phyloP scores from a whole-genome alignment of 441 rosid genomes.

The Erodium trifolium region DNA sequence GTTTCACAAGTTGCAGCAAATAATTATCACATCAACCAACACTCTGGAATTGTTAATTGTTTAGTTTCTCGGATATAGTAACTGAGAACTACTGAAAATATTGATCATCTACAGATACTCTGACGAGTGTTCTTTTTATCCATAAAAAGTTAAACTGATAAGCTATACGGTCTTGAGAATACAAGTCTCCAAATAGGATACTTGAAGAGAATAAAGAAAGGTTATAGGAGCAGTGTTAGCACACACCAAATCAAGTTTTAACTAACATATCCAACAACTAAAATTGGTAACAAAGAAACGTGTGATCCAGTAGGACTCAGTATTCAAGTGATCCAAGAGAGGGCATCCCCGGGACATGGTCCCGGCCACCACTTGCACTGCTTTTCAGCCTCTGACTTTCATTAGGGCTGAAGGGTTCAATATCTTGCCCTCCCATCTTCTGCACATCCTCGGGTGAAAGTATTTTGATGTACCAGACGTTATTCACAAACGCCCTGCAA shows the following conservation, averaged over 20 bases:
- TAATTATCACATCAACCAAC: too few species aligned
- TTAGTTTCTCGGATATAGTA: too few species aligned
- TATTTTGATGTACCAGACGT: slow-evolving; percentile 9
- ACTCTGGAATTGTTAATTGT: too few species aligned
- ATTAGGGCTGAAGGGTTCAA: slow-evolving; percentile 7
- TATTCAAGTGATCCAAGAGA: not conserved
- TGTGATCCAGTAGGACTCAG: not conserved
- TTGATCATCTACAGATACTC: not conserved
- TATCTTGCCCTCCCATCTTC: slow-evolving; percentile 1
- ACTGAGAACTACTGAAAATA: too few species aligned
- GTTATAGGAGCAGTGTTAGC: not conserved
- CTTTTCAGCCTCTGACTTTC: slow-evolving; percentile 2
- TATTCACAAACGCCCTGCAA: slow-evolving; percentile 9
- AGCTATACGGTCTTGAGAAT: not conserved
- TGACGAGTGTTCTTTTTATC: too few species aligned
- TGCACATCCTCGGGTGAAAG: slow-evolving; percentile 3
- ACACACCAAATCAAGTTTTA: not conserved
- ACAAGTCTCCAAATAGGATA: not conserved
- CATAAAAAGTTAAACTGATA: too few species aligned
- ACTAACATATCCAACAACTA: not conserved
- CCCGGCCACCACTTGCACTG: not conserved
- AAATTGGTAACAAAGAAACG: not conserved
- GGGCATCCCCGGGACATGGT: not conserved
- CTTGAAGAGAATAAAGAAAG: not conserved
- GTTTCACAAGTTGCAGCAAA: too few species aligned